These are phyloP conservation scores for Isatis lusitanica DNA, from an alignment of 441 rosid genomes.

Conservation along the genomic window DNA sequence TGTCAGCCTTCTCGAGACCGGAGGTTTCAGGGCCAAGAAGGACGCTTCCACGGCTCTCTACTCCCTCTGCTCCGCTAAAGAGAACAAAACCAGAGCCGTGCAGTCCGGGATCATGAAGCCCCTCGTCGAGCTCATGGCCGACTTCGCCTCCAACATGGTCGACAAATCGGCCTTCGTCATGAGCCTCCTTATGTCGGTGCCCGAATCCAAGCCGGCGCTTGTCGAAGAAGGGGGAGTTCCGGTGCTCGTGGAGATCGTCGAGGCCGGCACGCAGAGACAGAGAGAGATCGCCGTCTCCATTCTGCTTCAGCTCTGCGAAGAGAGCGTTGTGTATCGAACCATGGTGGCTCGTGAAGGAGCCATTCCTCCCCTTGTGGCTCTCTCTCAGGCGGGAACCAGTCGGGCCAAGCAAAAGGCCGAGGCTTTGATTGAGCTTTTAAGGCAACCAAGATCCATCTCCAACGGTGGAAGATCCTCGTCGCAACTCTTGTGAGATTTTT, in stretches of 20 bases:
- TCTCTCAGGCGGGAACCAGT: conserved; percentile 80
- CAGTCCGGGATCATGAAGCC: conserved; percentile 80
- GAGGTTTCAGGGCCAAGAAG: conserved; percentile 82
- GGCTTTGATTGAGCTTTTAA: conserved; percentile 65
- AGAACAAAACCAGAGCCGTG: conserved; percentile 80
- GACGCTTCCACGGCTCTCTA: conserved; percentile 91
- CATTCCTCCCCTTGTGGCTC: conserved; percentile 79
- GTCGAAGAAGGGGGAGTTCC: conserved; percentile 95
- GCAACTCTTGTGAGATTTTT: conserved; percentile 34
- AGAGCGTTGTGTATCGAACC: conserved; percentile 55
- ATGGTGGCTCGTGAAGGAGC: conserved; percentile 94
- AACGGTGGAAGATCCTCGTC: conserved; percentile 52
- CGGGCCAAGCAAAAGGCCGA: conserved; percentile 92
- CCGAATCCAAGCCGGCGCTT: conserved; percentile 69
- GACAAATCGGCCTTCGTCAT: conserved; percentile 83
- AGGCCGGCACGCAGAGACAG: conserved; percentile 82
- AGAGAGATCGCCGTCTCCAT: conserved; percentile 76
- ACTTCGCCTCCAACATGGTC: conserved; percentile 91
- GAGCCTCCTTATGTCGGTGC: conserved; percentile 52
- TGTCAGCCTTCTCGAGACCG: conserved; percentile 65
- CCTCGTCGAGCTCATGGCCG: conserved; percentile 87
- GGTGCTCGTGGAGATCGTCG: conserved; percentile 84
- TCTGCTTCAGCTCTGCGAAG: conserved; percentile 69
- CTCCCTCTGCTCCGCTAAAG: conserved; percentile 70
- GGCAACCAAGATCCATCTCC: conserved; percentile 87